Evolutionary conservation across 129 eudicot genomes (phyloP), one percentile per base, ranked within the genome.

Genomic region (Deinandra increscens): DNA sequence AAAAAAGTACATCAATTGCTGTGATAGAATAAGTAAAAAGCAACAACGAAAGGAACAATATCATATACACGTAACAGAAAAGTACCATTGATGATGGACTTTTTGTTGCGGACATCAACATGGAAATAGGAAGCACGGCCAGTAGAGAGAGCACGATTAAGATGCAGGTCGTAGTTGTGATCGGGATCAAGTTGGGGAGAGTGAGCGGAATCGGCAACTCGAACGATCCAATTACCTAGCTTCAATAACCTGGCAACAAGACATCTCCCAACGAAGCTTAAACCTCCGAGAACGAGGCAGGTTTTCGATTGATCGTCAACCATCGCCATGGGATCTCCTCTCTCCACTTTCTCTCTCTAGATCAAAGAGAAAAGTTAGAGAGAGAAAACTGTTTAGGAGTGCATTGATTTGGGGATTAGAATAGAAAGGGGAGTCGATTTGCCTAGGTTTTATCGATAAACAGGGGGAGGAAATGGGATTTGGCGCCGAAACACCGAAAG

Each of bases 201-300:
- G 41, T 76, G 78, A 54, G 80, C 48, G 17, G 84, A 82, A 78
- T 84, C 98, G 68, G 95, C 95, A 70, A 92, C 79, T 72, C 85
- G 82, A 58, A 92, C 98, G 79, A 84, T 84, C 96, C 96, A 88
- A 75, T 81, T 67, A 9, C 84, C 89, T 71, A 82, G 84, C 50
- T 66, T 68, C 76, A 92, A 54, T 58, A 92, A 78, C 74, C 91
- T 80, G 14, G 12, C 72, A 46, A 92, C 91, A 53, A 92, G 85
- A 41, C 74, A 56, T 81, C 86, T 79, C 15, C 98, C 98, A 17
- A 86, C 71, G 68, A 86, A 84, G 26, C 78, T 80, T 67, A 87
- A 77, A 39, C 98, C 96, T 7, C 96, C 96, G 29, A 92, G 75
- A 9, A 92, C 96, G 3, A 76, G 69, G 82, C 95, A 88, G 5